phyloP scores from a whole-genome alignment of 2,329 filamentous ascomycete species.

The Calonectria multiphialidica region DNA sequence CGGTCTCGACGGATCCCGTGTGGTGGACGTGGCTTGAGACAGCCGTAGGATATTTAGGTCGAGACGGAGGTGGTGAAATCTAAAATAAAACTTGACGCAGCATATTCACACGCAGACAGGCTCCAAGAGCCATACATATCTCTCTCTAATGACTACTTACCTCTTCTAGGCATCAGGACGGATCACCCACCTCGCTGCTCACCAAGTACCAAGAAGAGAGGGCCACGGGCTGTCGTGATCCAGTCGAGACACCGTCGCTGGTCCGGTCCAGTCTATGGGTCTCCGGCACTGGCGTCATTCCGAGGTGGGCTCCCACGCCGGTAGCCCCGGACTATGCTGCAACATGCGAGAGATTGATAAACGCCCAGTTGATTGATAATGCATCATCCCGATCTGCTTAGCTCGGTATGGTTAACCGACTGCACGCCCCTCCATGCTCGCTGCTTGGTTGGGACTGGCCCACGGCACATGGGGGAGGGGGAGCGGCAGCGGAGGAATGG shows the following conservation, averaged over 20 bases:
- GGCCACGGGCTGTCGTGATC: neutral
- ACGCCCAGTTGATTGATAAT: slow-evolving; percentile 42
- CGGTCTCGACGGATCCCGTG: neutral
- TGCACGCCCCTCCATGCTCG: neutral
- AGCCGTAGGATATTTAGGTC: neutral
- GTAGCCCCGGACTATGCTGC: slow-evolving; percentile 25
- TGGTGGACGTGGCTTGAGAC: neutral
- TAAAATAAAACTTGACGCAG: neutral
- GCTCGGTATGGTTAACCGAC: slow-evolving; percentile 14
- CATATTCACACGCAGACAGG: neutral
- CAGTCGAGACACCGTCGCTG: neutral
- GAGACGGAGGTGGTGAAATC: neutral
- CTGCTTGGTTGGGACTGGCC: neutral
- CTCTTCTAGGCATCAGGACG: neutral
- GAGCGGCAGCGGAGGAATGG: neutral
- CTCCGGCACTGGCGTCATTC: slow-evolving; percentile 30
- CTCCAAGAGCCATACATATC: neutral
- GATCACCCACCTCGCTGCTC: slow-evolving; percentile 4
- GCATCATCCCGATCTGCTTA: slow-evolving; percentile 33
- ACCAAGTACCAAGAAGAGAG: slow-evolving; percentile 15
- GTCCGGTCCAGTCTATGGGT: slow-evolving; percentile 24
- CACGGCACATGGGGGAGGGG: neutral
- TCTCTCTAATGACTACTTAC: slow-evolving; percentile 7
- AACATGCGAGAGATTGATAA: slow-evolving; percentile 40
- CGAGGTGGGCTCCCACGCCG: slow-evolving; percentile 28